Percentiles rank a stretch among this genome's conserved stretches.
phyloP scores from a whole-genome alignment of 2,329 filamentous ascomycete species.

The Exophiala dermatitidis region DNA sequence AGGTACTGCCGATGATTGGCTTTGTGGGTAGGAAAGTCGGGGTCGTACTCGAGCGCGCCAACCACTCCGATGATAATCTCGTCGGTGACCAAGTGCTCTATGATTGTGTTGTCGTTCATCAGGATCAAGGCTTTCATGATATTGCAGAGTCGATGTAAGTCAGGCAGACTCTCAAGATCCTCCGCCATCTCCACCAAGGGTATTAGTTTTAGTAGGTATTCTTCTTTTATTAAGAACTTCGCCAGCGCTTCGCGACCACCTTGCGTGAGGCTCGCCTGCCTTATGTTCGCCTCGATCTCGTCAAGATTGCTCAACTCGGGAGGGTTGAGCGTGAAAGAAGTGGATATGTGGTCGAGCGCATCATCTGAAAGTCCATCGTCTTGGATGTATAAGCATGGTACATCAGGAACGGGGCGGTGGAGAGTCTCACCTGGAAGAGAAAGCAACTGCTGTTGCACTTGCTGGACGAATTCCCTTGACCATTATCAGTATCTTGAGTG shows the following conservation, averaged over 20 bases:
- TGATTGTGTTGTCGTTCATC: slow-evolving; percentile 88
- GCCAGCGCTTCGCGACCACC: slow-evolving; percentile 76
- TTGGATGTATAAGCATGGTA: slow-evolving; percentile 29
- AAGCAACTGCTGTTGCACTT: slow-evolving; percentile 69
- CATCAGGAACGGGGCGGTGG: not conserved
- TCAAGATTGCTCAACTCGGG: slow-evolving; percentile 74
- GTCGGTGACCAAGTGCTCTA: slow-evolving; percentile 88
- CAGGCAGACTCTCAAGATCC: slow-evolving; percentile 76
- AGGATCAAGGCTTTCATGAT: slow-evolving; percentile 97
- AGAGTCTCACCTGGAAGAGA: slow-evolving; percentile 43
- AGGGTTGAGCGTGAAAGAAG: slow-evolving; percentile 65
- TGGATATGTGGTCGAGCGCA: slow-evolving; percentile 61
- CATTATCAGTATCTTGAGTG: slow-evolving; percentile 11
- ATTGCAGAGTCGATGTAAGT: slow-evolving; percentile 87
- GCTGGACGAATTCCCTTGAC: slow-evolving; percentile 79
- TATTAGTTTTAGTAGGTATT: slow-evolving; percentile 81
- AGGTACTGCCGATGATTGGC: slow-evolving; percentile 95
- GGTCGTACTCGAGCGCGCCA: slow-evolving; percentile 93
- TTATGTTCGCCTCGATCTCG: slow-evolving; percentile 80
- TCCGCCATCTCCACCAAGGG: slow-evolving; percentile 83
- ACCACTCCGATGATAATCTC: slow-evolving; percentile 85
- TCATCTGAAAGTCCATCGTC: slow-evolving; percentile 90
- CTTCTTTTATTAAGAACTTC: slow-evolving; percentile 76
- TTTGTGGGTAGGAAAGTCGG: slow-evolving; percentile 95
- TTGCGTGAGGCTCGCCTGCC: slow-evolving; percentile 65